Percentiles rank a stretch among this genome's conserved stretches.
phyloP scores from a whole-genome alignment of 257 asterid species.

The Ophiorrhiza pumila region DNA sequence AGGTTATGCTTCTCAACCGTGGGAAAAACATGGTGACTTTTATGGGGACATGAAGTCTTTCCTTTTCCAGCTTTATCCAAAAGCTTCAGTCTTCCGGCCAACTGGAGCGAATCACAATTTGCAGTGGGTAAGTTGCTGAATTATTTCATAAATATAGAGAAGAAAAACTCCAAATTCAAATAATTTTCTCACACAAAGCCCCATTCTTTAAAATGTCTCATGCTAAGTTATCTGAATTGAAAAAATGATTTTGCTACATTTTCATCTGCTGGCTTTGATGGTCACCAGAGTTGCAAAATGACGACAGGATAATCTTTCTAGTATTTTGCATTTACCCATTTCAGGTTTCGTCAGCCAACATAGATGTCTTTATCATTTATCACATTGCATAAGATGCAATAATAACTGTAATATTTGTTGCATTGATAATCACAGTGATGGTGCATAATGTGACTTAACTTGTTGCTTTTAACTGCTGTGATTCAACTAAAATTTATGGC shows the following conservation, averaged over 20 bases:
- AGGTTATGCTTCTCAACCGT: slow-evolving; percentile 95
- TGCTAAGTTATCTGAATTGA: not conserved
- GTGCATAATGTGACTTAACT: not conserved
- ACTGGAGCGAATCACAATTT: slow-evolving; percentile 82
- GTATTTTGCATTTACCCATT: not conserved
- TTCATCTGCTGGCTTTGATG: not conserved
- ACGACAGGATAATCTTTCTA: not conserved
- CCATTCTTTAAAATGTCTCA: not conserved
- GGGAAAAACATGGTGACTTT: slow-evolving; percentile 86
- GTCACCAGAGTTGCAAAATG: not conserved
- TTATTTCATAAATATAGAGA: not conserved
- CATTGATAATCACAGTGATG: not conserved
- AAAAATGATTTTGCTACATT: not conserved
- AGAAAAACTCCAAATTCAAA: not conserved
- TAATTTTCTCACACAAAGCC: not conserved
- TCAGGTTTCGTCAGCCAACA: not conserved
- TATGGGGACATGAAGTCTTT: slow-evolving; percentile 85
- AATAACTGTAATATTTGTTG: not conserved
- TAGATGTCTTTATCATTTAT: not conserved
- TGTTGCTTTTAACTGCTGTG: not conserved
- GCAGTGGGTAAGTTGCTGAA: slow-evolving; percentile 71
- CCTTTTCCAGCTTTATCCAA: slow-evolving; percentile 78
- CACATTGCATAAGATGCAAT: not conserved
- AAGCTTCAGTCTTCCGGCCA: slow-evolving; percentile 75
- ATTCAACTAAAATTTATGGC: not conserved